phyloP scores from a whole-genome alignment of 2,329 filamentous ascomycete species.

The Lecanicillium sp. region DNA sequence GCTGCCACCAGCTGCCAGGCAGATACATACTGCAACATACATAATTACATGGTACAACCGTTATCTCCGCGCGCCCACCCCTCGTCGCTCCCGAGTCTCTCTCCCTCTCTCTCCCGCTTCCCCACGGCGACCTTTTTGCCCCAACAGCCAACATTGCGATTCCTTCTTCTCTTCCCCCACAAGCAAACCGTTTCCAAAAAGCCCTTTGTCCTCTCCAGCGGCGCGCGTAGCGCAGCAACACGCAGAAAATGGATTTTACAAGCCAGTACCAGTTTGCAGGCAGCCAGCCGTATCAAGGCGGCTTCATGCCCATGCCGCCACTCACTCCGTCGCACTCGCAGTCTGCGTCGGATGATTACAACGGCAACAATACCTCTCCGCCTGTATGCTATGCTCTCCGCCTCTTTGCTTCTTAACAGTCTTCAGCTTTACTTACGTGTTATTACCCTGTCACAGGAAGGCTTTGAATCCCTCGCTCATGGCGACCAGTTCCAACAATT shows the following conservation, averaged over 20 bases:
- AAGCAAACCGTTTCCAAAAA: no score
- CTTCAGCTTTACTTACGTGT: conserved; percentile 23
- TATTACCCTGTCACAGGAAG: conserved; percentile 34
- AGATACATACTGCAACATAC: no score
- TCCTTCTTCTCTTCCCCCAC: no score
- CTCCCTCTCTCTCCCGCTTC: neutral
- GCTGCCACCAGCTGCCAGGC: no score
- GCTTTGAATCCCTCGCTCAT: conserved; percentile 37
- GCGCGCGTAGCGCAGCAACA: no score
- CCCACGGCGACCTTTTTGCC: no score
- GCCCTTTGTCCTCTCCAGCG: no score
- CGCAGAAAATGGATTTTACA: conserved; percentile 41
- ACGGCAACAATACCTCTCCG: conserved; percentile 35
- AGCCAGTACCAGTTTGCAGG: conserved; percentile 37
- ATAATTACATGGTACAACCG: no score
- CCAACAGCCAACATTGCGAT: no score
- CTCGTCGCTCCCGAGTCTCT: neutral
- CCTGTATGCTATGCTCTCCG: conserved; percentile 30
- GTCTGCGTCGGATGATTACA: conserved; percentile 48
- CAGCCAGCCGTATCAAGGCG: conserved; percentile 42
- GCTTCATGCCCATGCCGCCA: conserved; percentile 45
- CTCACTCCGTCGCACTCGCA: conserved; percentile 48
- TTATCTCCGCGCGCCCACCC: no score
- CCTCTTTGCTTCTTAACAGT: conserved; percentile 20
- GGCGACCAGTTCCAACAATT: conserved; percentile 41